A percentile compares a stretch with the other conserved stretches of the same genome.
Conservation (phyloP, 163 green algal genomes). For the Scenedesmus sp. region DNA sequence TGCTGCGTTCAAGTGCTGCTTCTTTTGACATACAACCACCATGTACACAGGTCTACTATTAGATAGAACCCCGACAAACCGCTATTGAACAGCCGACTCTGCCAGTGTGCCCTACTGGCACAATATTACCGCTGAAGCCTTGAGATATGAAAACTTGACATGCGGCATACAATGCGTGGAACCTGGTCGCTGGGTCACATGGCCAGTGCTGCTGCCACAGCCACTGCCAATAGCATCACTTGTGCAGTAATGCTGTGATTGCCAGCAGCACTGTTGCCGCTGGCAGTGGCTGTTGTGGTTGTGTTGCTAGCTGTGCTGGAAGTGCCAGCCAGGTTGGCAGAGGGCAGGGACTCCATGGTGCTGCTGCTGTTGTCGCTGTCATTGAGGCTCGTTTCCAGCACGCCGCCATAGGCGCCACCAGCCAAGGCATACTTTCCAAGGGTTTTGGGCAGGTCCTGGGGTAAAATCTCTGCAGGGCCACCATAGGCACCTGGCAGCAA, state of each 20-base stretch:
- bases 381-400: background rate
- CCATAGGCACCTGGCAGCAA: background rate
- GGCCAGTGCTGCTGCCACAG: background rate
- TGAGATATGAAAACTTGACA: no score
- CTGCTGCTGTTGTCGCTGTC: background rate
- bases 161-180: no score
- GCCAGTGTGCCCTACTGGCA: no score
- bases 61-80: no score
- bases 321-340: background rate
- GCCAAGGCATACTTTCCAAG: background rate
- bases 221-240: background rate
- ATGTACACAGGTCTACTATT: no score
- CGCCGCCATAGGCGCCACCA: background rate
- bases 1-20: no score
- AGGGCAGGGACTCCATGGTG: background rate
- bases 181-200: background rate
- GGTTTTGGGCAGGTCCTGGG: background rate
- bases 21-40: no score
- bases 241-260: background rate
- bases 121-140: no score
- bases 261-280: background rate
- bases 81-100: no score
- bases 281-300: background rate
- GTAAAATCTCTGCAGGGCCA: background rate
- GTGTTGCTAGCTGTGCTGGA: background rate